Conservation (phyloP, 179 eudicot genomes). For the Patellifolia procumbens region DNA sequence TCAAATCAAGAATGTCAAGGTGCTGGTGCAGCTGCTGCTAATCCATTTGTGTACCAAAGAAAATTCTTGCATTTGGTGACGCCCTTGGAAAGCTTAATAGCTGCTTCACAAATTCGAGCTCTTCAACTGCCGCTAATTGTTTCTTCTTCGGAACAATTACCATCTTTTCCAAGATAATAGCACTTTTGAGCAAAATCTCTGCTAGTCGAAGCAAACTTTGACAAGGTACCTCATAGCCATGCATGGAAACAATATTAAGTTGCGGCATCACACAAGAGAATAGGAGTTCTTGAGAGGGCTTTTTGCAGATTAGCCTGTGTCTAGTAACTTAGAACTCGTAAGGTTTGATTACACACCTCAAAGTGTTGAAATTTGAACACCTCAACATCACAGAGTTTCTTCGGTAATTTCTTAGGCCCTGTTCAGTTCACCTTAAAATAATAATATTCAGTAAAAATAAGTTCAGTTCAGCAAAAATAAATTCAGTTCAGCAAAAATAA, state of each 20-base stretch:
- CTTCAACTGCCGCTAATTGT: background rate
- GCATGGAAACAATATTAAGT: conserved; percentile 7
- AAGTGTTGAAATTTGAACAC: background rate
- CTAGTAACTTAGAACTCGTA: too few relatives aligned
- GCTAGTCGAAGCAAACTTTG: conserved; percentile 16
- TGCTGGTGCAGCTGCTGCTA: too few relatives aligned
- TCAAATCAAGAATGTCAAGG: too few relatives aligned
- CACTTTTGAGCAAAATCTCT: conserved; percentile 19
- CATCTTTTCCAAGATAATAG: conserved; percentile 7
- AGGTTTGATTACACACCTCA: too few relatives aligned
- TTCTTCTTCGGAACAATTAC: background rate
- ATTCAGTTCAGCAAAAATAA: too few relatives aligned
- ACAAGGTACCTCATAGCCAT: background rate
- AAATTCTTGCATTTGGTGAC: conserved; percentile 6
- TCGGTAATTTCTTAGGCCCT: background rate
- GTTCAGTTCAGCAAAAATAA: too few relatives aligned
- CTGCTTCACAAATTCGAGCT: background rate
- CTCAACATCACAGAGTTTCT: background rate
- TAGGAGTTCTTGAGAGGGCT: too few relatives aligned
- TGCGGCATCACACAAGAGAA: background rate
- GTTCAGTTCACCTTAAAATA: too few relatives aligned
- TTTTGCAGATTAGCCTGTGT: too few relatives aligned
- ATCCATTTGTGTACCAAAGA: background rate
- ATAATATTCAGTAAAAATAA: too few relatives aligned
- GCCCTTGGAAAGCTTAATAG: conserved; percentile 14